Base-by-base conservation (phyloP, 2,329 filamentous ascomycete species). In the Fusarium concolor region DNA sequence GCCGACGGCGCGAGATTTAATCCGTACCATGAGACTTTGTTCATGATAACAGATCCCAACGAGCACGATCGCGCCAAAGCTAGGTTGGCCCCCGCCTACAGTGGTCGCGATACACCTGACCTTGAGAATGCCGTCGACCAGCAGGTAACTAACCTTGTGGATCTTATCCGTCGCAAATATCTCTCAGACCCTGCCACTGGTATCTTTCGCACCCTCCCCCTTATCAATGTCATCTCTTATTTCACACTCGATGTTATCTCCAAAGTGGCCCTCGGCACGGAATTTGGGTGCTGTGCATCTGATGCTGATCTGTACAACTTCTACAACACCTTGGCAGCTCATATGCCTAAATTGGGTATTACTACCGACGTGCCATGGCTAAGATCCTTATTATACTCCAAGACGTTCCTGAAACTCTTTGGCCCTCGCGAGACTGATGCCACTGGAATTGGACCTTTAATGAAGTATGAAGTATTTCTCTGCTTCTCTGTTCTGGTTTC, bases 251-350 rank as follows among this genome's bases (percentile, higher is more conserved):
- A 60, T 0, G 57, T 60, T 2, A 60, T 60, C 15, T 60, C 57
- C 0, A 60, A 43, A 10, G 55, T 60, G 4, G 54, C 38, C 0
- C 43, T 60, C 1, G 57, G 43, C 0, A 38, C 24, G 0, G 57
- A 60, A 1, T 60, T 60, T 14, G 57, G 57, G 0, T 60, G 57
- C 12, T 60, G 54, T 3, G n/a, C 55, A 24, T 43, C 55, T 20
- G 31, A 52, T 11, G 59, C 54, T 1, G 57, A 60, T 8, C 57
- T 41, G 0, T 51, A 60, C 4, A 26, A 22, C 1, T 60, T 60
- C 4, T 38, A 51, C 12, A 18, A 50, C 0, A n/a, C 35, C 0
- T 1, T 60, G 6, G 54, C 45, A 10, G 37, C 42, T 5, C 54
- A 60, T 7, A 31, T 59, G 37, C 56, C 56, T 0, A 3, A 58